Evolutionary conservation across 306 rosid genomes (phyloP), one percentile per base, ranked within the genome.

Genomic region (Vigna reflexopilosa): DNA sequence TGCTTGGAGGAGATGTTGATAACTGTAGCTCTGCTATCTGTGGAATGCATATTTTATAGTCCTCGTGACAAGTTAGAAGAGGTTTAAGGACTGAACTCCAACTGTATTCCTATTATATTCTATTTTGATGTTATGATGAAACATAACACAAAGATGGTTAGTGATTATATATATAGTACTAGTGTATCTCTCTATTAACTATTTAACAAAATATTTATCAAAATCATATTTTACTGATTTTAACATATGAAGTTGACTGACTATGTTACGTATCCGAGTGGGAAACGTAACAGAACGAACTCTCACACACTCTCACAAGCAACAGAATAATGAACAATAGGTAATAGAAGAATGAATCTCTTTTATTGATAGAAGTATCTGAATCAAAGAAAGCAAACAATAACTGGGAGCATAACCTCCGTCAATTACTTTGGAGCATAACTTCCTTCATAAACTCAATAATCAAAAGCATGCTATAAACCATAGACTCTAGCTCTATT

Each of bases 1-100:
- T 94, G 98, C 88, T 83, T 94, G 87, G 93, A 94, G 79, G 98
- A 94, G 83, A 94, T 94, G 98, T 77, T 92, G 90, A 92, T 90
- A 77, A 63, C 88, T 51, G 97, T 94, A 30, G 91, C 97, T 4
- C 82, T 94, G 93, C 93, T 94, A 51, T 94, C 98, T 7, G 96
- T 86, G 77, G 98, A 92, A 86, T 94, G 97, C 67, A 89, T 94
- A 80, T 92, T 94, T 87, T 94, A 85, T 80, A 76, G 80, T 36
- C 97, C 96, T 67, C 93, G 89, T 38, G 93, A 94, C 22, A 92
- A 87, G 87, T 50, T 75, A 66, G 93, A 88, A 45, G 97, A 92
- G 95, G 97, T 94, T 62, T 50, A 82, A 78, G 44, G 49, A 67
- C 36, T 79, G 71, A 76, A 28, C 64, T 12, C 73, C 15, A 12